Base-by-base conservation (phyloP, 768 basidiomycete species). In the Leccinum imitatum region DNA sequence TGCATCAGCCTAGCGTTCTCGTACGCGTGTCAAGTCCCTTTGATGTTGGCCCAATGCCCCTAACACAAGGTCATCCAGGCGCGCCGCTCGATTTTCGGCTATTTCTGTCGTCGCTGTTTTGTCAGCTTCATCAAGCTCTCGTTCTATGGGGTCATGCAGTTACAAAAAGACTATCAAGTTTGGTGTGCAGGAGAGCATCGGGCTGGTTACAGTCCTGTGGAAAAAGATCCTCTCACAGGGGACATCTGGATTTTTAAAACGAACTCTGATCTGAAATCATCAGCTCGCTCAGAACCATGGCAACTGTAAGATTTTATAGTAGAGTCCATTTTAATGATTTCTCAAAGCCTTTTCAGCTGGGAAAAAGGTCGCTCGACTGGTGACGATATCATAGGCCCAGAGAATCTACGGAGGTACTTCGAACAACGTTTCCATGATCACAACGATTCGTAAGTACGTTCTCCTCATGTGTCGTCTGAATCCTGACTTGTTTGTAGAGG, bases 361-460 rank as follows among this genome's bases (percentile, higher is more conserved):
- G 85, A 91, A 68, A 82, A 82, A 57, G 84, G 82, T 7, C 68
- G 80, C n/a, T 77, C 80, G 13, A 80, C 82, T 6, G 89, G 89
- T 0, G 91, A 93, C 71, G 86, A 86, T 62, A 84, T 84, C 50
- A 64, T 81, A 9, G 90, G 90, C 0, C 79, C 83, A 3, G 90
- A 91, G 63, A 87, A 84, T 64, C 73, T 94, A 41, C 82, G 91
- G 35, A 77, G 83, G 55, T 94, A 90, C 71, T 94, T 93, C 64
- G 91, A 93, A 69, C 92, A 93, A 60, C 87, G 85, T 67, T 94
- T 94, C 67, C 87, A 92, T 62, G 85, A 89, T 58, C 81, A 79
- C 35, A 87, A 85, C 63, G 91, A 93, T 71, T 93, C 90, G 91
- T 92, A 60, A 65, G 90, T 79, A 8, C 48, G 30, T 25, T 51